These are phyloP conservation scores for Cladosporium sp. DNA, from an alignment of 2,329 filamentous ascomycete species.

Conservation along the genomic window DNA sequence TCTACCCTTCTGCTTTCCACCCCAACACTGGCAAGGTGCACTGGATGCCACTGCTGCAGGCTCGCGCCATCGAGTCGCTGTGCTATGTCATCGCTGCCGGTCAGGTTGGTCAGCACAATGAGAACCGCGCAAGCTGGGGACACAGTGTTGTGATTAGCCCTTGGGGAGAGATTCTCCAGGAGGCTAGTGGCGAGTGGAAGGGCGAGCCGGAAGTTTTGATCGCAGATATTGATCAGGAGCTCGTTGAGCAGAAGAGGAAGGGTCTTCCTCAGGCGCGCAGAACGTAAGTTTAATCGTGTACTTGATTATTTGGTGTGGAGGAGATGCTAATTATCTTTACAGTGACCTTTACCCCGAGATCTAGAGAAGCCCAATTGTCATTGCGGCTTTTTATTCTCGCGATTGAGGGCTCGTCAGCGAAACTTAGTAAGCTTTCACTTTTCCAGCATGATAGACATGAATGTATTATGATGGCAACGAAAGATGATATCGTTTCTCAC, in stretches of 20 bases:
- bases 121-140: slow-evolving; percentile 75
- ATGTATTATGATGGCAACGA: too few species aligned
- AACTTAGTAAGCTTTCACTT: too few species aligned
- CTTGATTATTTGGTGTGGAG: slow-evolving; percentile 4
- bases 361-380: slow-evolving; percentile 2
- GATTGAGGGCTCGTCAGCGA: too few species aligned
- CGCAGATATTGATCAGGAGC: slow-evolving; percentile 35
- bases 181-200: slow-evolving; percentile 50
- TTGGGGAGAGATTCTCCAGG: slow-evolving; percentile 71
- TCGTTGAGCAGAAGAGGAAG: slow-evolving; percentile 34
- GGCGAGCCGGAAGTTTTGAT: slow-evolving; percentile 39
- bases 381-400: too few species aligned
- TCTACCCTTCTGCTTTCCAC: slow-evolving; percentile 89
- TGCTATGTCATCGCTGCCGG: slow-evolving; percentile 82
- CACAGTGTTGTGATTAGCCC: slow-evolving; percentile 81
- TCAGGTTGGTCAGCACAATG: slow-evolving; percentile 69
- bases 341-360: slow-evolving; percentile 31
- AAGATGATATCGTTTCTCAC: too few species aligned
- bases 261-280: slow-evolving; percentile 33
- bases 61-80: slow-evolving; percentile 84
- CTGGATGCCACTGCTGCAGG: slow-evolving; percentile 74
- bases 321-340: slow-evolving; percentile 13
- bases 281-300: slow-evolving; percentile 26
- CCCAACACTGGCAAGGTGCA: slow-evolving; percentile 78
- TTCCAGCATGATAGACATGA: too few species aligned